A percentile compares a stretch with the other conserved stretches of the same genome.
phyloP scores from a whole-genome alignment of 176 grass and related monocot genomes.

The Guadua angustifolia region DNA sequence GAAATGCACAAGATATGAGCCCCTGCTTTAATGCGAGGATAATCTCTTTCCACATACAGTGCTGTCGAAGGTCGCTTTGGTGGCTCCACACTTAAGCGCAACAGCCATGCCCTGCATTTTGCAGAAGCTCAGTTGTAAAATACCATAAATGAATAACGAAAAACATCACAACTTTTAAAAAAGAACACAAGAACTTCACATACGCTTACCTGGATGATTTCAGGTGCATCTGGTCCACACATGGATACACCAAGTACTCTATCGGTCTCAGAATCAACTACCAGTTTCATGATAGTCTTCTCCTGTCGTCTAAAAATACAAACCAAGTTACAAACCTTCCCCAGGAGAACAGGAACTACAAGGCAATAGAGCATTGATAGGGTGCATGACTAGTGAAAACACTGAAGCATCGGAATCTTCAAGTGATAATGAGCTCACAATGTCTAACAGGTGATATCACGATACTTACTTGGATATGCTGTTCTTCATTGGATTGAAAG shows the following conservation, averaged over 20 bases:
- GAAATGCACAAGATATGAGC: background rate
- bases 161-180: background rate
- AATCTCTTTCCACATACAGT: slow-evolving; percentile 60
- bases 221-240: slow-evolving; percentile 87
- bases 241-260: slow-evolving; percentile 84
- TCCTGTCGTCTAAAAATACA: slow-evolving; percentile 66
- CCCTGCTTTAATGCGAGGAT: background rate
- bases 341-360: background rate
- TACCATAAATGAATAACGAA: background rate
- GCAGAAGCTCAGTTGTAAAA: background rate
- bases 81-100: slow-evolving; percentile 88
- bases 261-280: slow-evolving; percentile 79
- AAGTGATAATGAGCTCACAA: background rate
- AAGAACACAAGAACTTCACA: background rate
- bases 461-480: slow-evolving; percentile 85
- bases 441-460: background rate
- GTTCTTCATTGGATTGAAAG: slow-evolving; percentile 96
- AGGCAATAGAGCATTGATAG: background rate
- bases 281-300: slow-evolving; percentile 78
- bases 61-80: slow-evolving; percentile 83
- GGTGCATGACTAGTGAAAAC: background rate
- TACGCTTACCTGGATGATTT: slow-evolving; percentile 80
- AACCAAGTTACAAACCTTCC: background rate
- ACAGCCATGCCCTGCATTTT: slow-evolving; percentile 77
- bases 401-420: background rate